These are phyloP conservation scores for Dendrocalamus sinicus DNA, from an alignment of 176 grass and related monocot genomes.

Conservation along the genomic window DNA sequence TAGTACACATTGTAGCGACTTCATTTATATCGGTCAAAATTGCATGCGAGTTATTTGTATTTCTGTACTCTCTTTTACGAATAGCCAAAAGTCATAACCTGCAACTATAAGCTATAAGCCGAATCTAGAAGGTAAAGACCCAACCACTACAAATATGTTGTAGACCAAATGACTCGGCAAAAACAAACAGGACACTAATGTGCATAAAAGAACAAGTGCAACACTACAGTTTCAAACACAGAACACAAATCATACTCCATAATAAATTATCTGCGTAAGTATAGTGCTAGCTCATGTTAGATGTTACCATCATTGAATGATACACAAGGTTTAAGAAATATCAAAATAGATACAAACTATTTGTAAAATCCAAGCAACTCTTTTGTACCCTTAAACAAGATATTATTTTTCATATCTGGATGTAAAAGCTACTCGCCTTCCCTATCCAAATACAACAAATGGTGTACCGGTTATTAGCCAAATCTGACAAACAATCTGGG, in stretches of 20 bases:
- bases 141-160: neutral
- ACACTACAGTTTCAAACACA: neutral
- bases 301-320: neutral
- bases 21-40: no score
- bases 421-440: neutral
- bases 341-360: neutral
- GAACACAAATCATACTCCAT: neutral
- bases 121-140: no score
- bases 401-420: neutral
- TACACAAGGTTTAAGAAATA: neutral
- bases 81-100: no score
- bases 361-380: neutral
- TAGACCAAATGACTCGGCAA: neutral
- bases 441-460: neutral
- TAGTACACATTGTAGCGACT: no score
- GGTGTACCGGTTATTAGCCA: neutral
- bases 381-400: neutral
- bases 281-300: neutral
- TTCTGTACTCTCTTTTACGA: no score
- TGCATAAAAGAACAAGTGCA: conserved; percentile 1
- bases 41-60: no score
- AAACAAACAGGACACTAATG: conserved; percentile 25
- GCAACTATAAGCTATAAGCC: no score
- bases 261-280: neutral
- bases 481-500: neutral